Evolutionary conservation across 306 rosid species (phyloP).

Genomic region (barrel medic (Medicago truncatula)): MtrunA17r5.0-ANR NC_053043.1:18262501-18263000

Average conservation of each 20-base stretch:
- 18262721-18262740: conserved; percentile 84
- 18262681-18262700: conserved; percentile 87
- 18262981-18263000: conserved; percentile 88
- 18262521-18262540: too few species aligned
- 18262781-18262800: background rate
- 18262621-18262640: too few species aligned
- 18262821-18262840: background rate
- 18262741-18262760: conserved; percentile 91
- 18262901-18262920: conserved; percentile 86
- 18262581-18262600: too few species aligned
- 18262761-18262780: conserved; percentile 81
- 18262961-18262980: conserved; percentile 88
- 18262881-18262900: conserved; percentile 89
- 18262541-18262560: too few species aligned
- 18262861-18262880: too few species aligned
- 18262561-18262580: too few species aligned
- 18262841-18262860: conserved; percentile 26
- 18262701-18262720: conserved; percentile 87
- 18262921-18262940: conserved; percentile 92
- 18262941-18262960: conserved; percentile 85
- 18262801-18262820: too few species aligned
- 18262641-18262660: too few species aligned
- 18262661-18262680: too few species aligned
- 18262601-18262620: too few species aligned
- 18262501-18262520: too few species aligned